A percentile compares a stretch with the other conserved stretches of the same genome.
Evolutionary conservation across 129 eudicot genomes (phyloP).

Genomic region (Pittosporum tobira): DNA sequence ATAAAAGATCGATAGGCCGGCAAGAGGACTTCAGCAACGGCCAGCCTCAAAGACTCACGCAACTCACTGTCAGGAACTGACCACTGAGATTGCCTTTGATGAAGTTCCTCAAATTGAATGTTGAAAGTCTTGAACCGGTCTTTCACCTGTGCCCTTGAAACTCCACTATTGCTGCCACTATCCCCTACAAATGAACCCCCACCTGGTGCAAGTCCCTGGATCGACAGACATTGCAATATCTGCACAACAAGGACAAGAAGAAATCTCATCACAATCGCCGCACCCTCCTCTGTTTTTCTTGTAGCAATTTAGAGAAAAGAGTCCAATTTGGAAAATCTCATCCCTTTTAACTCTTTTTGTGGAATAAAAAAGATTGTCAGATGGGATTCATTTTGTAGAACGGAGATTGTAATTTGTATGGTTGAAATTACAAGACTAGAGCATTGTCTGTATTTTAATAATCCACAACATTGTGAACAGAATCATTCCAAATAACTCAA

Average conservation of each 20-base stretch:
- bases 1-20: slow-evolving; percentile 80
- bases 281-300: no score
- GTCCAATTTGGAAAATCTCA: no score
- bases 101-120: slow-evolving; percentile 71
- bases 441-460: neutral
- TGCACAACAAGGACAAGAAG: slow-evolving; percentile 23
- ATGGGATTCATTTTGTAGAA: no score
- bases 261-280: no score
- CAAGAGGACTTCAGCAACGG: slow-evolving; percentile 95
- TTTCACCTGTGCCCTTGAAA: slow-evolving; percentile 63
- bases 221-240: slow-evolving; percentile 71
- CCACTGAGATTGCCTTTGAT: slow-evolving; percentile 94
- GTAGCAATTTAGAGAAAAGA: no score
- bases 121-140: slow-evolving; percentile 78
- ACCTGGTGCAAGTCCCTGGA: slow-evolving; percentile 36
- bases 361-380: no score
- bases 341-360: no score
- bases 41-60: slow-evolving; percentile 84
- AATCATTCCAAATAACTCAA: neutral
- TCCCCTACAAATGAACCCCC: slow-evolving; percentile 27
- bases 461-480: neutral
- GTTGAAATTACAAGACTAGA: neutral
- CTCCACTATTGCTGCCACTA: slow-evolving; percentile 30
- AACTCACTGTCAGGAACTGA: slow-evolving; percentile 89
- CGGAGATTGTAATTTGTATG: neutral